phyloP scores from a whole-genome alignment of 2,329 filamentous ascomycete species.

The Calonectria pseudoreteaudii region DNA sequence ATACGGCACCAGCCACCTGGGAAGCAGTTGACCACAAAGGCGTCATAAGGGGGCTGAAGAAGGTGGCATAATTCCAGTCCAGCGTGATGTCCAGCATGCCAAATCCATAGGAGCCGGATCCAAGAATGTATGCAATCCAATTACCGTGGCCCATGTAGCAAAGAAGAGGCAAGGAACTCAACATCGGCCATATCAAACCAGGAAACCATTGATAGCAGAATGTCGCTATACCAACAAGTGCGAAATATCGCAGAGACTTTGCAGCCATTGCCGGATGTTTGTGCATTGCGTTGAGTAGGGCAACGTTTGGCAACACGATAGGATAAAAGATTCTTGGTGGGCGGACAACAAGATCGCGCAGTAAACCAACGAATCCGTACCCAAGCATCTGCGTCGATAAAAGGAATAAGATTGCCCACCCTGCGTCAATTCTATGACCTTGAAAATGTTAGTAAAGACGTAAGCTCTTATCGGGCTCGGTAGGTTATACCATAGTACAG shows the following conservation, averaged over 20 bases:
- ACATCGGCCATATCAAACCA: background rate
- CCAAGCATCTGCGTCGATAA: background rate
- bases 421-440: background rate
- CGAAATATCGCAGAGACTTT: background rate
- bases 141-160: slow-evolving; percentile 1
- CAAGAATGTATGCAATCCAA: background rate
- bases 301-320: background rate
- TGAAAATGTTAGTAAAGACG: background rate
- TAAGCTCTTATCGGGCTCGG: background rate
- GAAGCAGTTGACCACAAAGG: background rate
- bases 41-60: background rate
- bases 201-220: slow-evolving; percentile 1
- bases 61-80: slow-evolving; percentile 1
- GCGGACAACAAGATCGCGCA: background rate
- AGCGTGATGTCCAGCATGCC: background rate
- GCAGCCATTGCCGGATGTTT: background rate
- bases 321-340: background rate
- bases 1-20: background rate
- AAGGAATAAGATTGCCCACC: background rate
- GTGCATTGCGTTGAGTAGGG: background rate
- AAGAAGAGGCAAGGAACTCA: background rate
- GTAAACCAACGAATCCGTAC: background rate
- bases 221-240: background rate
- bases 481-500: background rate
- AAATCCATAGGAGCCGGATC: background rate